Evolutionary conservation across 2,329 filamentous ascomycete species (phyloP).

Genomic region (Exophiala oligosperma): DNA sequence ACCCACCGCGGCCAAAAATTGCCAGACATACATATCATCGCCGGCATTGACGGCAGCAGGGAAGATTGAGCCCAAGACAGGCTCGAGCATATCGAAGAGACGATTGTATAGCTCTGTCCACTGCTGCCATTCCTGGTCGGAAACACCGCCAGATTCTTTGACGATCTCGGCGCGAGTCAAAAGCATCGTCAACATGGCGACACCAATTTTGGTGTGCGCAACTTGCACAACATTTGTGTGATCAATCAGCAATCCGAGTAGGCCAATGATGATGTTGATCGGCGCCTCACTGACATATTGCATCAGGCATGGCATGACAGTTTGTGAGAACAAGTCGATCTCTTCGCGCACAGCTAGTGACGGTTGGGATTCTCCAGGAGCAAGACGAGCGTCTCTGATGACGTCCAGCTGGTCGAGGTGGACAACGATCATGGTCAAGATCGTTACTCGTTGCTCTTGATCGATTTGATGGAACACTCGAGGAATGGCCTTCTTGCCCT

Average conservation of each 20-base stretch:
- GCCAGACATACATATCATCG: constrained; percentile 97
- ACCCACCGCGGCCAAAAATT: constrained; percentile 92
- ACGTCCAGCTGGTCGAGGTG: constrained; percentile 92
- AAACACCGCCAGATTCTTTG: constrained; percentile 73
- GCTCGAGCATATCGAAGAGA: constrained; percentile 85
- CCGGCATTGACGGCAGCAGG: constrained; percentile 85
- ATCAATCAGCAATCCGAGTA: constrained; percentile 79
- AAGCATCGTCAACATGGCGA: constrained; percentile 89
- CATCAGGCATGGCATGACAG: constrained; percentile 88
- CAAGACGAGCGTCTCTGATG: constrained; percentile 75
- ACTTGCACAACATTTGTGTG: constrained; percentile 82
- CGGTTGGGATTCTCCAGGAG: constrained; percentile 70
- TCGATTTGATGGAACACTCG: constrained; percentile 92
- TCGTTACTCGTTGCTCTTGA: constrained; percentile 85
- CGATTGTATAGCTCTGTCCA: constrained; percentile 83
- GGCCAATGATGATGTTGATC: constrained; percentile 84
- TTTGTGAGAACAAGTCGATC: constrained; percentile 83
- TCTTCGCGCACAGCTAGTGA: constrained; percentile 81
- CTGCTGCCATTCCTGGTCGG: constrained; percentile 73
- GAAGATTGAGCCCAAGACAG: constrained; percentile 81
- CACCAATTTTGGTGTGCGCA: constrained; percentile 80
- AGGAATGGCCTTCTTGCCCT: constrained; percentile 94
- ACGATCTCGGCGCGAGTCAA: constrained; percentile 91
- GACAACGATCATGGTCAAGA: constrained; percentile 92
- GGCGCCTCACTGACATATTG: constrained; percentile 88